These are phyloP conservation scores for Neonothopanus nambi DNA, from an alignment of 1,284 basidiomycete genomes.

Conservation along the genomic window DNA sequence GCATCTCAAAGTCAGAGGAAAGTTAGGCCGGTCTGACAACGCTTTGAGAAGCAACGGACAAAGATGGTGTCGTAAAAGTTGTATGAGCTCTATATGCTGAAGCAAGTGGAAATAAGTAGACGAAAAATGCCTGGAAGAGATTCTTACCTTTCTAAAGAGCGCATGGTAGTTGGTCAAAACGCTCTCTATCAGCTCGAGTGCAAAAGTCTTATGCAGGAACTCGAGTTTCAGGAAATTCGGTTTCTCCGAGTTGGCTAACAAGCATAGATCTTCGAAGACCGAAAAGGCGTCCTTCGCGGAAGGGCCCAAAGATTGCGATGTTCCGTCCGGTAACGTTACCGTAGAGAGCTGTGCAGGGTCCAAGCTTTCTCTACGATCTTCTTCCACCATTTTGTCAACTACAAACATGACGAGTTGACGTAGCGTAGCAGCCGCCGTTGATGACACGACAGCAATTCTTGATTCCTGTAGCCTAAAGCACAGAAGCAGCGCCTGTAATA, in stretches of 20 bases:
- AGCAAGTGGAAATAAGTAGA: not conserved
- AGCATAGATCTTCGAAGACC: conserved; percentile 88
- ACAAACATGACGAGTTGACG: conserved; percentile 98
- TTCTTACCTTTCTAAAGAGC: conserved; percentile 75
- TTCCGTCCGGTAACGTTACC: conserved; percentile 64
- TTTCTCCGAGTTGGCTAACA: conserved; percentile 82
- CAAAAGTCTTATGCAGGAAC: conserved; percentile 91
- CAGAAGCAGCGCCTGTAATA: conserved; percentile 74
- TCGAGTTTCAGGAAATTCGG: conserved; percentile 84
- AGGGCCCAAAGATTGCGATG: conserved; percentile 64
- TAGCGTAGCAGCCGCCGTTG: conserved; percentile 94
- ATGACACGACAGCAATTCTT: conserved; percentile 93
- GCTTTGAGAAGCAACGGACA: conserved; percentile 88
- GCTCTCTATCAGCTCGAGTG: conserved; percentile 94
- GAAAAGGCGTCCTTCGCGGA: conserved; percentile 86
- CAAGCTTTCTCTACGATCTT: conserved; percentile 50
- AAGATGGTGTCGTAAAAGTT: conserved; percentile 82
- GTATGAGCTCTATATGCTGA: conserved; percentile 81
- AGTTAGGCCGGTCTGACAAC: conserved; percentile 81
- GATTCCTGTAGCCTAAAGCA: conserved; percentile 97
- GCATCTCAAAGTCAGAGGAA: conserved; percentile 87
- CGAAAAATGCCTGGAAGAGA: not conserved
- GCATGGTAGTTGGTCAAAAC: conserved; percentile 89
- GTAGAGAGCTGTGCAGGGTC: conserved; percentile 18
- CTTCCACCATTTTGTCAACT: conserved; percentile 90